Percentiles rank a stretch among this genome's conserved stretches.
Evolutionary conservation across 768 basidiomycete genomes (phyloP).

Genomic region (Lactifluus piperatus): DNA sequence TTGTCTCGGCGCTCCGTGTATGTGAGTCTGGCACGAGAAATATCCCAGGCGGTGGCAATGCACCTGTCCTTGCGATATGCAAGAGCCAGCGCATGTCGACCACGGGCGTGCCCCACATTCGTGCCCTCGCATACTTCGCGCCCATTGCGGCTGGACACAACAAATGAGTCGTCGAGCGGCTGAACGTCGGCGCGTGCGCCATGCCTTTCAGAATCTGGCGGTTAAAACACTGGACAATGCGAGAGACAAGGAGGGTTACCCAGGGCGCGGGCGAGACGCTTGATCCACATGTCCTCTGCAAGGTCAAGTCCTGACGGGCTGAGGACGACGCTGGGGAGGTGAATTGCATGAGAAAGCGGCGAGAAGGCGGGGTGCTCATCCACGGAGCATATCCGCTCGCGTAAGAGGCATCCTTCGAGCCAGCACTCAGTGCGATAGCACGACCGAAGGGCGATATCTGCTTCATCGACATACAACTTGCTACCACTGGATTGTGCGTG

Average conservation of each 20-base stretch:
- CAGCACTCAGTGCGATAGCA: conserved; percentile 89
- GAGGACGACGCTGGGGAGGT: conserved; percentile 53
- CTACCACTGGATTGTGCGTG: conserved; percentile 45
- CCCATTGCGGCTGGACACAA: conserved; percentile 66
- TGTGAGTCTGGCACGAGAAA: conserved; percentile 25
- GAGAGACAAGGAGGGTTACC: conserved; percentile 32
- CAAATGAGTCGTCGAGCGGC: conserved; percentile 66
- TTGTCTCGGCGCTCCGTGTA: conserved; percentile 23
- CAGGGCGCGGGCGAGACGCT: conserved; percentile 56
- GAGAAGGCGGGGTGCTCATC: conserved; percentile 63
- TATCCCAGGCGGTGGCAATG: conserved; percentile 31
- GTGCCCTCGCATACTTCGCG: conserved; percentile 69
- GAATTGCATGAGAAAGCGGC: conserved; percentile 51
- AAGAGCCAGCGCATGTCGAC: conserved; percentile 64
- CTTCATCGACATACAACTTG: conserved; percentile 52
- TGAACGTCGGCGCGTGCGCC: conserved; percentile 47
- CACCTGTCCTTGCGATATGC: conserved; percentile 45
- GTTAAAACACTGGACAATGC: background rate
- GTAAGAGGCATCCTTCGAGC: conserved; percentile 79
- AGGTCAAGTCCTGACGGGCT: conserved; percentile 73
- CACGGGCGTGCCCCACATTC: conserved; percentile 72
- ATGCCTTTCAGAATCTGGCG: conserved; percentile 36
- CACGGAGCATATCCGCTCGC: conserved; percentile 57
- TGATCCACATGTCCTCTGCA: conserved; percentile 56
- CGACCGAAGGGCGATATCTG: conserved; percentile 33